Evolutionary conservation across 2,329 filamentous ascomycete genomes (phyloP), one percentile per base, ranked within the genome.

Genomic region (Didymella glomerata): DNA sequence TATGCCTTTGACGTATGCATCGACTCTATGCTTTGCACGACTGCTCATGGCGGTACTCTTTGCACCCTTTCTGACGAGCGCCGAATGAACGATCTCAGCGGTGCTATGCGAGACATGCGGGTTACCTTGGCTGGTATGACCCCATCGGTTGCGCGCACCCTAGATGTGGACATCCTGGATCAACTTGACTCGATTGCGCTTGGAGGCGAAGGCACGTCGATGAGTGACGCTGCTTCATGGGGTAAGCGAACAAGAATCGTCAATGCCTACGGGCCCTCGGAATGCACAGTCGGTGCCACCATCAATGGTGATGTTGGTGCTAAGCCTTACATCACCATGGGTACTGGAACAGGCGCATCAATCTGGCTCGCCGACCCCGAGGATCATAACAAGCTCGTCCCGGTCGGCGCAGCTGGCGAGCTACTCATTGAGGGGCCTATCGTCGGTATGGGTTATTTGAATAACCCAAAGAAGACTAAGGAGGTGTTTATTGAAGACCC

Each of bases 381-480:
- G 11, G 64, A 80, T 18, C 72, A 76, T 36, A 72, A 80, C 54
- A 71, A 70, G 38, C 67, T 77, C 2, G 72, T 77, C 0, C 75
- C 76, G 0, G 59, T 75, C 10, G 75, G 86, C 1, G 71, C 69
- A 5, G 74, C 75, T 49, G 76, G 75, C 16, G 86, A 89, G 67
- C 76, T 89, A 2, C 80, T 88, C 3, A 83, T 89, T 32, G 85
- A 88, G 64, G 85, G 86, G 0, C 83, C 84, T 0, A 84, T 78
- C 28, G 74, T 81, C 9, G 78, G 77, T 1, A 71, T 74, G 40
- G 75, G 75, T 5, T 77, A 77, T 27, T 52, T 77, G 20, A 72
- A 76, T 48, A 76, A 77, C 50, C 70, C 71, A 2, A 63, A 66
- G 4, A 77, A 77, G 51, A 77, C 76, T 2, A 69, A 70, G 2